Evolutionary conservation across 2,329 filamentous ascomycete genomes (phyloP).

Genomic region (Alternaria gaisen): DNA sequence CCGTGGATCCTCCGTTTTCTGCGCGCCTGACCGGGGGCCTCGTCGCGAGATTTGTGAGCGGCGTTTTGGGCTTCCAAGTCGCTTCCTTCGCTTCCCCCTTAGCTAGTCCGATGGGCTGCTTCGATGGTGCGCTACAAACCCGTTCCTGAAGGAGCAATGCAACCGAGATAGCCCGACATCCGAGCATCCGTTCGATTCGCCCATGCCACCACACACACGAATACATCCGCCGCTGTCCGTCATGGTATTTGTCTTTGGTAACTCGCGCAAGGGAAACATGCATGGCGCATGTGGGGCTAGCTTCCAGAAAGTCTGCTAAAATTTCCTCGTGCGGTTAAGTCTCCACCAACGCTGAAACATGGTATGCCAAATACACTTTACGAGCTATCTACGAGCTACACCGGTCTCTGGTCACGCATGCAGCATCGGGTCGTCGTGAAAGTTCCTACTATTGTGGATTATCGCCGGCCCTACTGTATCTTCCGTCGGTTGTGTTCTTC

Average conservation of each 20-base stretch:
- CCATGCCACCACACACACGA: neutral
- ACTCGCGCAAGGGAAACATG: neutral
- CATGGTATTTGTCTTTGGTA: conserved; percentile 8
- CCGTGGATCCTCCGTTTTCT: conserved; percentile 9
- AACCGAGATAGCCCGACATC: conserved; percentile 17
- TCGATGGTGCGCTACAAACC: neutral
- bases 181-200: conserved; percentile 8
- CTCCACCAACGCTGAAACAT: conserved; percentile 14
- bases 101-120: neutral
- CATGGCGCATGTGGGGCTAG: conserved; percentile 5
- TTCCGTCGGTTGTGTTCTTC: neutral
- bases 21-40: neutral
- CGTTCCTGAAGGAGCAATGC: conserved; percentile 6
- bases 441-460: conserved; percentile 4
- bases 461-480: conserved; percentile 11
- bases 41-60: conserved; percentile 5
- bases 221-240: neutral
- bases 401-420: conserved; percentile 9
- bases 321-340: conserved; percentile 2
- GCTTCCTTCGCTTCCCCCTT: conserved; percentile 9
- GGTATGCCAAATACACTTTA: conserved; percentile 17
- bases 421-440: conserved; percentile 5
- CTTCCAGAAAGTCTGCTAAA: conserved; percentile 10
- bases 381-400: conserved; percentile 5
- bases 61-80: conserved; percentile 4